Evolutionary conservation across 345 rosid species (phyloP).

Genomic region (Turnera subulata): DNA sequence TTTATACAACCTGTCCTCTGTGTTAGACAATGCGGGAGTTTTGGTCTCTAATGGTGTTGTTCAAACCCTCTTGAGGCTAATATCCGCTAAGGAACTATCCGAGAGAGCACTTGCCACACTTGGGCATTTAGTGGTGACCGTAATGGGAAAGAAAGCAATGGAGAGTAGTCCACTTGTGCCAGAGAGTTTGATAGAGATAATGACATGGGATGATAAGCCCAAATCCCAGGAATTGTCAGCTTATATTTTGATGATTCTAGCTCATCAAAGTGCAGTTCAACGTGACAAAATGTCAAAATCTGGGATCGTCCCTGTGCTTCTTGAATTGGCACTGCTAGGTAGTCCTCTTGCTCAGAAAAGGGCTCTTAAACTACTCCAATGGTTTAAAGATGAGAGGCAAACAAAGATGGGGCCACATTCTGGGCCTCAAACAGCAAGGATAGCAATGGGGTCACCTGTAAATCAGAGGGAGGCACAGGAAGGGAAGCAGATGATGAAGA

Average conservation of each 20-base stretch:
- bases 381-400: slow-evolving; percentile 92
- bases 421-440: slow-evolving; percentile 70
- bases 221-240: slow-evolving; percentile 82
- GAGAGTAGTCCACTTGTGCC: slow-evolving; percentile 55
- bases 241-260: slow-evolving; percentile 75
- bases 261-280: slow-evolving; percentile 71
- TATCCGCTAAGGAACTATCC: slow-evolving; percentile 42
- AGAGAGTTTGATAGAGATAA: slow-evolving; percentile 56
- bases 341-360: slow-evolving; percentile 78
- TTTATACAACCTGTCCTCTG: slow-evolving; percentile 48
- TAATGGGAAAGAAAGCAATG: slow-evolving; percentile 74
- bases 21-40: slow-evolving; percentile 59
- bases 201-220: slow-evolving; percentile 85
- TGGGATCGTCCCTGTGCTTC: slow-evolving; percentile 70
- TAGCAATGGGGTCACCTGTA: slow-evolving; percentile 53
- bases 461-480: slow-evolving; percentile 46
- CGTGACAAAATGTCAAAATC: slow-evolving; percentile 69
- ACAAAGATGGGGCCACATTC: slow-evolving; percentile 87
- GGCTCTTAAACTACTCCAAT: slow-evolving; percentile 70
- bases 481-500: slow-evolving; percentile 75
- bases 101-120: slow-evolving; percentile 72
- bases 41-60: slow-evolving; percentile 52
- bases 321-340: slow-evolving; percentile 70
- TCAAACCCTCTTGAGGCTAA: slow-evolving; percentile 40
- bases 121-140: slow-evolving; percentile 70